phyloP scores from a whole-genome alignment of 371 early-diverging fungal species.

The Thermomucor indicae-seudaticae region DNA sequence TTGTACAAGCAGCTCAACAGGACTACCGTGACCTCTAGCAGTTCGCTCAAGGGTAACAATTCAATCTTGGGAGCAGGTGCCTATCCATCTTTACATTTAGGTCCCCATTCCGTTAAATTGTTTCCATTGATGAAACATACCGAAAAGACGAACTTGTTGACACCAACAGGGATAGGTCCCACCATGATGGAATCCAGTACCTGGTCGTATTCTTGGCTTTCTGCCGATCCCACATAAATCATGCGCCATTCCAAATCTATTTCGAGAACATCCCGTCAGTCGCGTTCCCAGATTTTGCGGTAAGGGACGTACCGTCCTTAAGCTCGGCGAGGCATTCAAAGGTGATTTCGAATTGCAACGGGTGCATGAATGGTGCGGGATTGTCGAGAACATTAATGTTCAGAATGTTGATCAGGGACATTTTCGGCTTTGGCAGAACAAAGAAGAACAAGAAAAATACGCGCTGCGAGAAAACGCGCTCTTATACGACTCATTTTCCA shows the following conservation, averaged over 20 bases:
- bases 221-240: conserved; percentile 90
- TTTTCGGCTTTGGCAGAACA: conserved; percentile 13
- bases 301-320: conserved; percentile 65
- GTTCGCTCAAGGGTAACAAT: conserved; percentile 71
- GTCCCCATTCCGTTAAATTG: neutral
- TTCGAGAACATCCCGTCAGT: neutral
- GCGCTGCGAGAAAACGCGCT: neutral
- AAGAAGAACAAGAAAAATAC: neutral
- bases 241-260: conserved; percentile 96
- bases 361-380: conserved; percentile 72
- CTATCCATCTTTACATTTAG: conserved; percentile 18
- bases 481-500: neutral
- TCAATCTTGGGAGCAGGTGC: conserved; percentile 71
- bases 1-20: conserved; percentile 86
- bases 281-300: neutral
- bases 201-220: conserved; percentile 83
- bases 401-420: conserved; percentile 84
- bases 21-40: conserved; percentile 88
- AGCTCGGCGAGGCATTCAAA: conserved; percentile 92
- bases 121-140: conserved; percentile 32
- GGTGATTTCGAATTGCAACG: conserved; percentile 92
- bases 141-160: conserved; percentile 91
- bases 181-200: conserved; percentile 93
- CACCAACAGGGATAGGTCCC: conserved; percentile 96
- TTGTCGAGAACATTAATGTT: conserved; percentile 85